A percentile compares a stretch with the other conserved stretches of the same genome.
phyloP scores from a whole-genome alignment of 2,329 filamentous ascomycete species.

The Dendrostoma leiphaemia region DNA sequence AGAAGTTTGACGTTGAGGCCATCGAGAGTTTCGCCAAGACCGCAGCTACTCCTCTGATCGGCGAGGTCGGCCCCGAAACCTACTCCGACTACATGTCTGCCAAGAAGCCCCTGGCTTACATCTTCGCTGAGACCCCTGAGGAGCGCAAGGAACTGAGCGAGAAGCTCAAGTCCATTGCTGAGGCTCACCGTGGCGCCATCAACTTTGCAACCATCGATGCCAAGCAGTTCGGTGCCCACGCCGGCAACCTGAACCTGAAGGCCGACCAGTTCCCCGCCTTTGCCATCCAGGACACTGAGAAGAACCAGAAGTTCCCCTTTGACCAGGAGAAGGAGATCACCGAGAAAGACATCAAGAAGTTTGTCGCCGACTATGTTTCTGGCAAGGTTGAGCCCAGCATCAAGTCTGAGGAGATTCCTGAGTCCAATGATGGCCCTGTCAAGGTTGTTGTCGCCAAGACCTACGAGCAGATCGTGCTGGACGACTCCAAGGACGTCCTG shows the following conservation, averaged over 20 bases:
- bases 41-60: conserved; percentile 83
- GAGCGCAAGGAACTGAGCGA: conserved; percentile 79
- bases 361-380: conserved; percentile 79
- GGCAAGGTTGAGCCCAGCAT: conserved; percentile 94
- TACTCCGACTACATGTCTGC: conserved; percentile 93
- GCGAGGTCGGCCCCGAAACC: conserved; percentile 95
- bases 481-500: conserved; percentile 94
- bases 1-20: conserved; percentile 76
- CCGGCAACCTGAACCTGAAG: conserved; percentile 95
- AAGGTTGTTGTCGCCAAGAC: conserved; percentile 87
- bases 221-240: conserved; percentile 89
- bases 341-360: conserved; percentile 68
- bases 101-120: conserved; percentile 91
- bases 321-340: conserved; percentile 80
- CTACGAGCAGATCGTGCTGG: conserved; percentile 87
- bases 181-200: conserved; percentile 89
- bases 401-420: conserved; percentile 96
- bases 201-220: conserved; percentile 99
- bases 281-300: conserved; percentile 91
- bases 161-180: conserved; percentile 78
- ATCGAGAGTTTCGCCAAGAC: conserved; percentile 83
- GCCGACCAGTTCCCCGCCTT: conserved; percentile 94
- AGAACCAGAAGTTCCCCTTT: conserved; percentile 97
- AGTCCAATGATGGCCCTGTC: conserved; percentile 88
- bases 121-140: conserved; percentile 90